Evolutionary conservation across 2,329 filamentous ascomycete genomes (phyloP).

Genomic region (Beauveria australis): DNA sequence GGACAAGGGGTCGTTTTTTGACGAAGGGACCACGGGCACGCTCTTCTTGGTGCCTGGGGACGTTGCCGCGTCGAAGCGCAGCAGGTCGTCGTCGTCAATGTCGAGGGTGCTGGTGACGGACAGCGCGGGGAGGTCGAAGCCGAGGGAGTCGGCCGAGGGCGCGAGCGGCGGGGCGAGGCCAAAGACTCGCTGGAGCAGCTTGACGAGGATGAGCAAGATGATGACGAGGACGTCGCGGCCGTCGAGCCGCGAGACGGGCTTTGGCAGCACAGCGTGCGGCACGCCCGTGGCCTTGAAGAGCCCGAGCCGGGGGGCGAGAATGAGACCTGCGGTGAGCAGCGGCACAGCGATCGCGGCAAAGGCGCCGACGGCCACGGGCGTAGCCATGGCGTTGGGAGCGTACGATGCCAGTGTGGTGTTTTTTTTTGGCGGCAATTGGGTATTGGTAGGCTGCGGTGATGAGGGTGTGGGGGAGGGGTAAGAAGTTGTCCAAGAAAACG

Average conservation of each 20-base stretch:
- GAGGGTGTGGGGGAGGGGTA: background rate
- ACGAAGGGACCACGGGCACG: background rate
- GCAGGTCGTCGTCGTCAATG: conserved; percentile 10
- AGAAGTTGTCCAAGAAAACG: background rate
- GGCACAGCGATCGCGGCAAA: conserved; percentile 4
- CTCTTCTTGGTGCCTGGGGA: background rate
- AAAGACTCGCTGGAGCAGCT: background rate
- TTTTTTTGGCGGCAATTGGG: background rate
- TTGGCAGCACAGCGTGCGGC: conserved; percentile 7
- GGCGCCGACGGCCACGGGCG: conserved; percentile 4
- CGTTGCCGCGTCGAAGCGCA: conserved; percentile 5
- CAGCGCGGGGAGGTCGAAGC: conserved; percentile 11
- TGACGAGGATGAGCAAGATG: conserved; percentile 7
- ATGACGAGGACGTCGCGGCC: conserved; percentile 8
- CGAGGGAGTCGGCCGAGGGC: background rate
- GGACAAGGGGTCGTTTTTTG: background rate
- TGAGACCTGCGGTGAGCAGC: background rate
- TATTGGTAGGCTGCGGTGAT: background rate
- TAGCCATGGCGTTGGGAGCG: background rate
- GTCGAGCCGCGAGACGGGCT: conserved; percentile 10
- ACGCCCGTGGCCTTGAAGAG: conserved; percentile 5
- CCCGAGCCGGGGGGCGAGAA: conserved; percentile 3
- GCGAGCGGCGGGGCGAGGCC: conserved; percentile 5
- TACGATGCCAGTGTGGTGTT: background rate
- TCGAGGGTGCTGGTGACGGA: conserved; percentile 9